Evolutionary conservation across 352 stramenopile species (phyloP).

Genomic region (Lagenidium sp.): DNA sequence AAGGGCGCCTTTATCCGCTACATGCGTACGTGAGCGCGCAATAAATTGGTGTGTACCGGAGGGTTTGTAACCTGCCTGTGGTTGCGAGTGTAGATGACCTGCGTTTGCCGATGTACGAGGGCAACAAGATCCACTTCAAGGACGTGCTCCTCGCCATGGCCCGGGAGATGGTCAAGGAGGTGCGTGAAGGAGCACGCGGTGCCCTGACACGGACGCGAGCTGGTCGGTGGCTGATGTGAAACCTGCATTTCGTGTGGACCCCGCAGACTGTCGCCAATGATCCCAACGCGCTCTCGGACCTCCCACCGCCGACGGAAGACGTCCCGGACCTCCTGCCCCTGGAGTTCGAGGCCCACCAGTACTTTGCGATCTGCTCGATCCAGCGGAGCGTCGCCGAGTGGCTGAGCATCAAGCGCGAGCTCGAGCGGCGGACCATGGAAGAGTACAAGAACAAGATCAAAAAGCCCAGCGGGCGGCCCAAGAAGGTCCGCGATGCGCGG

Average conservation of each 20-base stretch:
- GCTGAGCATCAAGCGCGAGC: slow-evolving; percentile 59
- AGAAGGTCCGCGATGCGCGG: slow-evolving; percentile 63
- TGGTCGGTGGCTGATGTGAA: too few relatives aligned
- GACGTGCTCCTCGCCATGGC: slow-evolving; percentile 81
- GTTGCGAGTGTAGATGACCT: slow-evolving; percentile 38
- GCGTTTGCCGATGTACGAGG: slow-evolving; percentile 76
- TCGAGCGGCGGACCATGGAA: slow-evolving; percentile 66
- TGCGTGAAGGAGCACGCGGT: slow-evolving; percentile 16
- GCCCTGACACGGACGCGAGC: too few relatives aligned
- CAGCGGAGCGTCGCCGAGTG: slow-evolving; percentile 44
- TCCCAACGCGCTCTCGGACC: slow-evolving; percentile 30
- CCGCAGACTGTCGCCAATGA: slow-evolving; percentile 24
- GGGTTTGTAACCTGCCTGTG: slow-evolving; percentile 1
- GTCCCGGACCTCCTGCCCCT: slow-evolving; percentile 23
- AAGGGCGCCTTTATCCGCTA: slow-evolving; percentile 45
- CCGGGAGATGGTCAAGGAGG: slow-evolving; percentile 72
- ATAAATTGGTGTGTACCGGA: too few relatives aligned
- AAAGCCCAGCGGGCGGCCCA: slow-evolving; percentile 61
- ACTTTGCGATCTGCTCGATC: slow-evolving; percentile 52
- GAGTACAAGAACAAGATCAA: slow-evolving; percentile 86
- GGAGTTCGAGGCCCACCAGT: slow-evolving; percentile 60
- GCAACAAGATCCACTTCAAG: slow-evolving; percentile 77
- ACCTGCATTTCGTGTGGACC: neutral
- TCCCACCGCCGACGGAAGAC: slow-evolving; percentile 25
- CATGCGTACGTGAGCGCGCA: slow-evolving; percentile 49